These are phyloP conservation scores for Sarocladiaceae sp. DNA, from an alignment of 2,329 filamentous ascomycete species.

Conservation along the genomic window DNA sequence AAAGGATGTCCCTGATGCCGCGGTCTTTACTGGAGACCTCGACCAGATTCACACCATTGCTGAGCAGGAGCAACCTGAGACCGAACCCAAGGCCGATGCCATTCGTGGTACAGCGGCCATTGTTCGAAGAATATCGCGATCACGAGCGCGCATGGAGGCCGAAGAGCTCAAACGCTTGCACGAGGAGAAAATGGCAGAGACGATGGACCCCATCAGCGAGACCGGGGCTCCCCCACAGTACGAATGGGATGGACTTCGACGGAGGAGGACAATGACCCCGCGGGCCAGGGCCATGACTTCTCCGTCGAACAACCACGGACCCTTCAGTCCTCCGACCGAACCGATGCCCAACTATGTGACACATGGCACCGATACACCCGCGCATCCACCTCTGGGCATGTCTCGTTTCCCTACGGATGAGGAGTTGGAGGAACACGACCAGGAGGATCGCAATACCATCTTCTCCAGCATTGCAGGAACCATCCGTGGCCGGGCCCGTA, in stretches of 20 bases:
- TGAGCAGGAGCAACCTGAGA: constrained; percentile 92
- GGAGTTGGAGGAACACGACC: constrained; percentile 45
- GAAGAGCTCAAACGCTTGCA: constrained; percentile 75
- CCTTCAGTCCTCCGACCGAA: constrained; percentile 21
- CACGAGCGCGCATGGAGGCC: constrained; percentile 72
- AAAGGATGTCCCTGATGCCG: constrained; percentile 92
- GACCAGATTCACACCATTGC: constrained; percentile 95
- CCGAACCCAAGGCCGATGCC: constrained; percentile 92
- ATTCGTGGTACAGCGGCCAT: constrained; percentile 90
- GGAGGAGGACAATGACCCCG: constrained; percentile 55
- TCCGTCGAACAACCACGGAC: constrained; percentile 19
- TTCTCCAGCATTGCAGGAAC: constrained; percentile 56
- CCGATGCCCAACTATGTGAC: constrained; percentile 10
- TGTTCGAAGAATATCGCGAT: constrained; percentile 72
- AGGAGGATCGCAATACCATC: constrained; percentile 42
- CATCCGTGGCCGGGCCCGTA: constrained; percentile 33
- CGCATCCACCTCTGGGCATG: constrained; percentile 82
- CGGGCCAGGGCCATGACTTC: constrained; percentile 13
- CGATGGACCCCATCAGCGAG: constrained; percentile 72
- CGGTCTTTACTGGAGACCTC: constrained; percentile 87
- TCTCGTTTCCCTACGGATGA: constrained; percentile 71
- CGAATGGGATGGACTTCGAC: constrained; percentile 88
- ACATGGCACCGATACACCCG: constrained; percentile 14
- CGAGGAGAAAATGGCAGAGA: constrained; percentile 69
- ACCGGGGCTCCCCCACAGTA: constrained; percentile 59